Percentiles rank a stretch among this genome's conserved stretches.
Conservation (phyloP, 2,329 filamentous ascomycete genomes). For the Westerdykella ornata region DNA sequence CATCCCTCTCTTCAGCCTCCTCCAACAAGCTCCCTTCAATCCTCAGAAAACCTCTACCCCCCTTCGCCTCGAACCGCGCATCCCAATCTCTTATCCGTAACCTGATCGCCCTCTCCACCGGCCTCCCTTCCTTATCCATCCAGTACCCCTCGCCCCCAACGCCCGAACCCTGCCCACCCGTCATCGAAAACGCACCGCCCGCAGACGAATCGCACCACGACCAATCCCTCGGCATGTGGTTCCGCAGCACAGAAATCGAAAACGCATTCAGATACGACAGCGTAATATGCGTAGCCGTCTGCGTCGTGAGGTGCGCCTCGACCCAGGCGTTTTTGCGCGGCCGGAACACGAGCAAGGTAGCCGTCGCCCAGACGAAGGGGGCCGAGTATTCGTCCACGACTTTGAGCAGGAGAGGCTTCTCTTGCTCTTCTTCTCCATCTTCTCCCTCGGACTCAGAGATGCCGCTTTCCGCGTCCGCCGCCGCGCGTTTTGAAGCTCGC, state of each 20-base stretch:
- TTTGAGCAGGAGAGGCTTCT: constrained; percentile 12
- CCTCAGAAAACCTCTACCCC: constrained; percentile 68
- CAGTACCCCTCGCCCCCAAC: constrained; percentile 61
- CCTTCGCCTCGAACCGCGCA: constrained; percentile 57
- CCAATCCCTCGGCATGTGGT: constrained; percentile 71
- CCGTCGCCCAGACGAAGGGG: constrained; percentile 81
- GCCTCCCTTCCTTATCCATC: constrained; percentile 61
- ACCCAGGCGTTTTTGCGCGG: constrained; percentile 67
- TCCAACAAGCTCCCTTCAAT: constrained; percentile 82
- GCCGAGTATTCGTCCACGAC: constrained; percentile 66
- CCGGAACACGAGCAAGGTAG: constrained; percentile 76
- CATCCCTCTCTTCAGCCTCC: constrained; percentile 56
- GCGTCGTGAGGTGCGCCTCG: constrained; percentile 75
- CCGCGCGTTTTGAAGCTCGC: neutral
- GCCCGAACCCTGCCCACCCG: constrained; percentile 16
- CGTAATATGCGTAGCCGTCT: constrained; percentile 83
- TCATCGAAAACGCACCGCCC: constrained; percentile 6
- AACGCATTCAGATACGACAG: constrained; percentile 87
- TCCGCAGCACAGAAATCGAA: constrained; percentile 77
- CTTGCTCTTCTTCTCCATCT: constrained; percentile 4
- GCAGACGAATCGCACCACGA: constrained; percentile 51
- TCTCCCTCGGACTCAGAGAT: constrained; percentile 2
- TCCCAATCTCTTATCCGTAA: constrained; percentile 85
- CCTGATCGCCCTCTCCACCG: constrained; percentile 56
- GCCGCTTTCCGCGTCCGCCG: neutral